Percentiles rank a stretch among this genome's conserved stretches.
phyloP scores from a whole-genome alignment of 1,284 basidiomycete genomes.

The Amylostereum areolatum region DNA sequence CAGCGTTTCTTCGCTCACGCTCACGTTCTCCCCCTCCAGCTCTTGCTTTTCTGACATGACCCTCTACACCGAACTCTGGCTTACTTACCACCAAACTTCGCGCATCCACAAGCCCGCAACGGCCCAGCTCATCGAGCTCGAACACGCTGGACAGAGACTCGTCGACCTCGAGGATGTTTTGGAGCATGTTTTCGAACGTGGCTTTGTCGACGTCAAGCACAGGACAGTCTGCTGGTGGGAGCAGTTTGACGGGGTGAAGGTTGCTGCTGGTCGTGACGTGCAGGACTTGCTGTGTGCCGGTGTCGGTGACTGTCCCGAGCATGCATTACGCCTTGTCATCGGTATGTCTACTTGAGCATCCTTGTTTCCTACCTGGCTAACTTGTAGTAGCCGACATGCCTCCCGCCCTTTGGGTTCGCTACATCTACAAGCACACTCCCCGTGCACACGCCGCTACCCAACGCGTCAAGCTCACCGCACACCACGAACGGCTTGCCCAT shows the following conservation, averaged over 20 bases:
- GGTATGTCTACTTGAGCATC: conserved; percentile 34
- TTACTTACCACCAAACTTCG: conserved; percentile 40
- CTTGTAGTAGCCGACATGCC: conserved; percentile 34
- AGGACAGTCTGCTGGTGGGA: conserved; percentile 39
- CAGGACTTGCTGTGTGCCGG: conserved; percentile 35
- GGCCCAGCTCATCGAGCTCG: conserved; percentile 40
- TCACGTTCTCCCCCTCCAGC: not conserved
- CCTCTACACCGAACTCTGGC: conserved; percentile 34
- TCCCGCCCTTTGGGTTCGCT: conserved; percentile 36
- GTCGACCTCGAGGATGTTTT: conserved; percentile 41
- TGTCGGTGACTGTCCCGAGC: conserved; percentile 33
- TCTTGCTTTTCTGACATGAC: conserved; percentile 15
- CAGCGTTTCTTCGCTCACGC: not conserved
- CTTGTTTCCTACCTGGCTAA: not conserved
- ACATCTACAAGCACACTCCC: conserved; percentile 29
- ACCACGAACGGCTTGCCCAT: conserved; percentile 30
- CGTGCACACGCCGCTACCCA: conserved; percentile 28
- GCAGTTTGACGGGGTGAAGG: conserved; percentile 28
- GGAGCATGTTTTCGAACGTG: conserved; percentile 40
- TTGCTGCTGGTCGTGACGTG: conserved; percentile 27
- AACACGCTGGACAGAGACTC: conserved; percentile 31
- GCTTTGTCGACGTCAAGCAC: conserved; percentile 37
- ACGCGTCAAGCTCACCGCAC: conserved; percentile 33
- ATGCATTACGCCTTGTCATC: conserved; percentile 36
- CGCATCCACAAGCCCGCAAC: conserved; percentile 33